Evolutionary conservation across 2,329 filamentous ascomycete species (phyloP).

Genomic region (Calonectria honghensis): DNA sequence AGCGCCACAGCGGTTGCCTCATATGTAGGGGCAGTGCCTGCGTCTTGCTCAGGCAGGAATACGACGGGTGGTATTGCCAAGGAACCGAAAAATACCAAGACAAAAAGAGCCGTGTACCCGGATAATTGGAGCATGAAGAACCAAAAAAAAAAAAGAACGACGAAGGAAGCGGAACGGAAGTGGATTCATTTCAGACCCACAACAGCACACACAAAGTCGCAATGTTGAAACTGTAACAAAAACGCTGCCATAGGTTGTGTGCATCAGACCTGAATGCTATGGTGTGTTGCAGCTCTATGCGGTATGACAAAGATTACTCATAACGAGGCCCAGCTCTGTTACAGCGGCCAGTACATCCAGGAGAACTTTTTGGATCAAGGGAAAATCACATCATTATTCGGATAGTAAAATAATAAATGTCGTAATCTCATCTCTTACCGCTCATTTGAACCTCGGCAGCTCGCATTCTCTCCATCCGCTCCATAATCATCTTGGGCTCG

Average conservation of each 20-base stretch:
- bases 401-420: neutral
- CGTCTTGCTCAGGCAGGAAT: neutral
- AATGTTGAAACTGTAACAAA: neutral
- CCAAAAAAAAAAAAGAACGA: neutral
- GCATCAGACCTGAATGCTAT: neutral
- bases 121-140: neutral
- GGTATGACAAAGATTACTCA: constrained; percentile 16
- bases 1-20: constrained; percentile 17
- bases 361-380: neutral
- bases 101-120: neutral
- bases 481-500: constrained; percentile 51
- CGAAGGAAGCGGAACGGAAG: neutral
- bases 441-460: constrained; percentile 2
- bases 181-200: neutral
- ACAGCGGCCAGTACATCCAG: neutral
- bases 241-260: neutral
- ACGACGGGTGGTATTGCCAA: constrained; percentile 3
- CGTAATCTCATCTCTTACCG: constrained; percentile 13
- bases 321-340: neutral
- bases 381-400: constrained; percentile 6
- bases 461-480: constrained; percentile 44
- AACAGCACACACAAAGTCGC: neutral
- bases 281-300: constrained; percentile 1
- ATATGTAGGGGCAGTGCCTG: neutral
- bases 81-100: constrained; percentile 10